phyloP scores from a whole-genome alignment of 2,329 filamentous ascomycete species.

The Massarina eburnea region DNA sequence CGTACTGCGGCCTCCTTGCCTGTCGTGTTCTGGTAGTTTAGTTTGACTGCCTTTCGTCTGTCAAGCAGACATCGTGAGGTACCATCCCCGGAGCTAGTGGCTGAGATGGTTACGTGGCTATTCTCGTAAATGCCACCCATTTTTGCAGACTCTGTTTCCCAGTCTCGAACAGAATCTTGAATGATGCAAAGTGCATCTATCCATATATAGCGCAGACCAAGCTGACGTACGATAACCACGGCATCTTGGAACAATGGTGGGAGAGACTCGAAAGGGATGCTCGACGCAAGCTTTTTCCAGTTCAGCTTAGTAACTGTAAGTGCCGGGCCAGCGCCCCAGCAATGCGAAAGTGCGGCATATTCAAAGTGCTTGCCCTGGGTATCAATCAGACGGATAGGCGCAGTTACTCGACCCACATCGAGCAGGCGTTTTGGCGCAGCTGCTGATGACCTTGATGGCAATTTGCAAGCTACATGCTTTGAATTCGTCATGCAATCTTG shows the following conservation, averaged over 20 bases:
- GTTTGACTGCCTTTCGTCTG: slow-evolving; percentile 27
- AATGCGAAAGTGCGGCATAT: slow-evolving; percentile 35
- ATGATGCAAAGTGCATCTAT: slow-evolving; percentile 41
- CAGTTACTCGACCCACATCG: slow-evolving; percentile 31
- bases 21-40: slow-evolving; percentile 28
- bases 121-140: slow-evolving; percentile 40
- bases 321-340: slow-evolving; percentile 29
- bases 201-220: slow-evolving; percentile 39
- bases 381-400: slow-evolving; percentile 35
- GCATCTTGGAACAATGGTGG: slow-evolving; percentile 30
- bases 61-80: slow-evolving; percentile 23
- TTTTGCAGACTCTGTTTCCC: slow-evolving; percentile 36
- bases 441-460: slow-evolving; percentile 17
- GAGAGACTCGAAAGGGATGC: slow-evolving; percentile 28
- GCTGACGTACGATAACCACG: slow-evolving; percentile 33
- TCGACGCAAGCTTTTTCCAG: slow-evolving; percentile 25
- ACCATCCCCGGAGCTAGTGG: slow-evolving; percentile 26
- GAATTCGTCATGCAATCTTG: slow-evolving; percentile 35
- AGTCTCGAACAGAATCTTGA: slow-evolving; percentile 36
- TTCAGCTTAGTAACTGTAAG: slow-evolving; percentile 32
- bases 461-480: slow-evolving; percentile 30
- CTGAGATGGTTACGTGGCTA: slow-evolving; percentile 35
- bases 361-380: slow-evolving; percentile 30
- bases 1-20: slow-evolving; percentile 26
- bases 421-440: slow-evolving; percentile 31